Percentiles rank a stretch among this genome's conserved stretches.
Evolutionary conservation across 2,329 filamentous ascomycete genomes (phyloP).

Genomic region (Saccharata proteae): DNA sequence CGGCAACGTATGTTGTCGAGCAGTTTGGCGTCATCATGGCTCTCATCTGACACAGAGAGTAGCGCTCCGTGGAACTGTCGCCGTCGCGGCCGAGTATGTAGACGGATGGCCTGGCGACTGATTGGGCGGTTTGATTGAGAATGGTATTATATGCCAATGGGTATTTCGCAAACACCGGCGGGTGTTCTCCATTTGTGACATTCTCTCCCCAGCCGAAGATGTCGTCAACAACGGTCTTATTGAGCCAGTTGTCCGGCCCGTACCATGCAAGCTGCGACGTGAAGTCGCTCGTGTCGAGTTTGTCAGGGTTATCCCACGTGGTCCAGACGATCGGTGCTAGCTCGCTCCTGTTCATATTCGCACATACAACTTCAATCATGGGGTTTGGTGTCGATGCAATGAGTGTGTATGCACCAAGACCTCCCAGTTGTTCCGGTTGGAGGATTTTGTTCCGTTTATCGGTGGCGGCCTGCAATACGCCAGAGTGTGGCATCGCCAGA

Average conservation of each 20-base stretch:
- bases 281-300: constrained; percentile 17
- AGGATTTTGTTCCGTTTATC: constrained; percentile 52
- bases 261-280: constrained; percentile 7
- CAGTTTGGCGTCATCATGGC: constrained; percentile 54
- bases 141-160: constrained; percentile 54
- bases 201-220: constrained; percentile 57
- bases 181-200: constrained; percentile 40
- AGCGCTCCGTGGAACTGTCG: constrained; percentile 29
- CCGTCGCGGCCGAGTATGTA: constrained; percentile 46
- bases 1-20: constrained; percentile 43
- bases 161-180: constrained; percentile 32
- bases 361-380: constrained; percentile 60
- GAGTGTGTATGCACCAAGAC: constrained; percentile 57
- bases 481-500: constrained; percentile 63
- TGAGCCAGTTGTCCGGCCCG: constrained; percentile 8
- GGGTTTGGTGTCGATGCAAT: constrained; percentile 59
- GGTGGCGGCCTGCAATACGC: constrained; percentile 53
- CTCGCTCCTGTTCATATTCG: constrained; percentile 48
- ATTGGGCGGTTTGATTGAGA: constrained; percentile 22
- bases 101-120: constrained; percentile 39
- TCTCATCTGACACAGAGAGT: constrained; percentile 55
- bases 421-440: constrained; percentile 49
- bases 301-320: constrained; percentile 39
- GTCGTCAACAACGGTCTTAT: constrained; percentile 46
- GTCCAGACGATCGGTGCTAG: constrained; percentile 54